Conservation (phyloP, 2,329 filamentous ascomycete genomes). For the Monilinia fructigena region DNA sequence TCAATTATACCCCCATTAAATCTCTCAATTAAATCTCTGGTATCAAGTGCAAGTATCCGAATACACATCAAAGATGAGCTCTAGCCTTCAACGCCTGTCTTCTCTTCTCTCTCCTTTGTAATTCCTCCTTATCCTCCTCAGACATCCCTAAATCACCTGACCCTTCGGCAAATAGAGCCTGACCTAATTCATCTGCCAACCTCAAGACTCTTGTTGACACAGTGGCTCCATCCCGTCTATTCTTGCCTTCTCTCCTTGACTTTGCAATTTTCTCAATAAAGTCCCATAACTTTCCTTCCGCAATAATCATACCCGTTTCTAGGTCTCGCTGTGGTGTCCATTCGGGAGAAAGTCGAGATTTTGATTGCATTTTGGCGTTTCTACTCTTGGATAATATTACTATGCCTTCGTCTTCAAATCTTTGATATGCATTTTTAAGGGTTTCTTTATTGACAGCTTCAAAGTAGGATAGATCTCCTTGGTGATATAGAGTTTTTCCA, state of each 20-base stretch:
- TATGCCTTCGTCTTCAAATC: constrained; percentile 89
- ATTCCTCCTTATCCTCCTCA: constrained; percentile 51
- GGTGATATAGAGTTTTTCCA: constrained; percentile 95
- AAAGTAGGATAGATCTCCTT: constrained; percentile 95
- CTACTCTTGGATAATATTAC: constrained; percentile 69
- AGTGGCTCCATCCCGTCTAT: constrained; percentile 86
- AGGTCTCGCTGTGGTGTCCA: constrained; percentile 72
- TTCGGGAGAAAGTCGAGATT: constrained; percentile 67
- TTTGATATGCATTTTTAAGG: constrained; percentile 84
- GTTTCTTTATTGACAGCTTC: constrained; percentile 99
- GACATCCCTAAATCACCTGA: constrained; percentile 43
- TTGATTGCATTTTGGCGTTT: constrained; percentile 58
- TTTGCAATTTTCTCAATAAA: constrained; percentile 86
- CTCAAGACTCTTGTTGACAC: constrained; percentile 78
- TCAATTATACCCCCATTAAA: background rate
- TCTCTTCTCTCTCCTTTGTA: constrained; percentile 49
- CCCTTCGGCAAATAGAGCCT: constrained; percentile 63
- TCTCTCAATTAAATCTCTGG: constrained; percentile 14
- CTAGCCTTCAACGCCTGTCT: constrained; percentile 49
- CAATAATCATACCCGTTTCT: constrained; percentile 58
- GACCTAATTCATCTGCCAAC: constrained; percentile 72
- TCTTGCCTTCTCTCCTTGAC: constrained; percentile 88
- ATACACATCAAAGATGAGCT: constrained; percentile 48
- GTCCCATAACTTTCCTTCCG: constrained; percentile 80
- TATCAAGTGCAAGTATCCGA: constrained; percentile 22